Conservation (phyloP, 495 filamentous ascomycete species). For the Amniculicola lignicola region DNA sequence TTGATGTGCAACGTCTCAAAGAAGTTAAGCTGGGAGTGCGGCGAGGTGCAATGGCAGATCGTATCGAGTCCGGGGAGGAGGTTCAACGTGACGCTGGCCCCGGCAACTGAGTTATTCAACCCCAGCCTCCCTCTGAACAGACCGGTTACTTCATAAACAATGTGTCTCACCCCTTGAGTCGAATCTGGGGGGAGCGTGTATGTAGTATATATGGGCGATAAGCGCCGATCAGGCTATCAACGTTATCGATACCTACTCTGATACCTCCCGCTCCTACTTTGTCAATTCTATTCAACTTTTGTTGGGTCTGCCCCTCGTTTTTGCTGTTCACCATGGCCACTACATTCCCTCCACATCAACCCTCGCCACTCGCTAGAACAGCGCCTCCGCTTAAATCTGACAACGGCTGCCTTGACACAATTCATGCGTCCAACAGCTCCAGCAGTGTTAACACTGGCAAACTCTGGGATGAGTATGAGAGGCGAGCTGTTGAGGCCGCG, state of each 20-base stretch:
- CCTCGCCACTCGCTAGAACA: conserved; percentile 17
- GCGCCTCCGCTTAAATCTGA: conserved; percentile 19
- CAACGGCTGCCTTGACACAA: conserved; percentile 15
- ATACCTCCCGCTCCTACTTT: background rate
- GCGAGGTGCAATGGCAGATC: background rate
- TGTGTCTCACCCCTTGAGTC: conserved; percentile 29
- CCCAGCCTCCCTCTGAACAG: conserved; percentile 15
- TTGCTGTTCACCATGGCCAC: conserved; percentile 7
- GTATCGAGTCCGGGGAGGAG: conserved; percentile 12
- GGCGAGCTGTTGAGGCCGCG: conserved; percentile 16
- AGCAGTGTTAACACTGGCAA: conserved; percentile 19
- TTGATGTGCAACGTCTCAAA: conserved; percentile 8
- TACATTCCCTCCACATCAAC: conserved; percentile 17
- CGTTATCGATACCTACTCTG: conserved; percentile 20
- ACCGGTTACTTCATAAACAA: conserved; percentile 26
- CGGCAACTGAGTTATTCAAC: conserved; percentile 19
- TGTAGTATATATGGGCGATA: conserved; percentile 30
- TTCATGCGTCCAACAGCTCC: conserved; percentile 10
- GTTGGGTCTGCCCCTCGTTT: background rate
- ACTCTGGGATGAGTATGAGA: conserved; percentile 31
- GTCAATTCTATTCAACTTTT: background rate
- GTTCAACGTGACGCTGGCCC: conserved; percentile 26
- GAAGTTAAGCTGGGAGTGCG: background rate
- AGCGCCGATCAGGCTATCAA: conserved; percentile 18
- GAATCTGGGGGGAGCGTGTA: conserved; percentile 8